Percentiles rank a stretch among this genome's conserved stretches.
phyloP scores from a whole-genome alignment of 306 rosid genomes.

The Notholithocarpus densiflorus region DNA sequence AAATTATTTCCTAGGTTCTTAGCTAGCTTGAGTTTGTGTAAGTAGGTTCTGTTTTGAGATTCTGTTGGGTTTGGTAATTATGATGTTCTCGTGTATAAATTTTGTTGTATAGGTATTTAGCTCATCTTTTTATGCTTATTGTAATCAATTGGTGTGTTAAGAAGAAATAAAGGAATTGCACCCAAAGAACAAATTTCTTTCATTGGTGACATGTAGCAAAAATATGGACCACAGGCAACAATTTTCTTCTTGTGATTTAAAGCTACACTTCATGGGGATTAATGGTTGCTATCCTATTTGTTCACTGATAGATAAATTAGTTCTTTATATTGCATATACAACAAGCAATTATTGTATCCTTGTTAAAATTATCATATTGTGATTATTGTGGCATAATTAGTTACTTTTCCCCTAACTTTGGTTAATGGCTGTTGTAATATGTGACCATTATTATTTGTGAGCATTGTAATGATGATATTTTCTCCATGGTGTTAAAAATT shows the following conservation, averaged over 20 bases:
- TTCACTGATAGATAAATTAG: background rate
- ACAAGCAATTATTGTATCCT: background rate
- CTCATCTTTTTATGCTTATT: too few relatives aligned
- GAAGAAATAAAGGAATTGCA: too few relatives aligned
- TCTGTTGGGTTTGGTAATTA: too few relatives aligned
- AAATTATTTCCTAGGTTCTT: too few relatives aligned
- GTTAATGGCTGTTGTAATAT: background rate
- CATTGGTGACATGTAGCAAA: background rate
- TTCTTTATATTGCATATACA: background rate
- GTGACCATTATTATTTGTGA: constrained; percentile 4
- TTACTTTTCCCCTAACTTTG: background rate
- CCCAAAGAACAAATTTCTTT: background rate
- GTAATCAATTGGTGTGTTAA: too few relatives aligned
- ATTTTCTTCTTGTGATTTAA: constrained; percentile 20
- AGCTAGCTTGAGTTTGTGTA: too few relatives aligned
- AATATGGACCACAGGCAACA: background rate
- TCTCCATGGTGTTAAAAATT: constrained; percentile 9
- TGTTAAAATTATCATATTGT: background rate
- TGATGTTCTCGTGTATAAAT: too few relatives aligned
- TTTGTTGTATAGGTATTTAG: too few relatives aligned
- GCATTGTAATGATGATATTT: background rate
- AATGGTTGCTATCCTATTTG: constrained; percentile 1
- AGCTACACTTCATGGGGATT: background rate
- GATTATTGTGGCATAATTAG: background rate
- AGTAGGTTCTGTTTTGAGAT: too few relatives aligned